Base-by-base conservation (phyloP, 352 stramenopile species). In the Globisporangium paddicum region DNA sequence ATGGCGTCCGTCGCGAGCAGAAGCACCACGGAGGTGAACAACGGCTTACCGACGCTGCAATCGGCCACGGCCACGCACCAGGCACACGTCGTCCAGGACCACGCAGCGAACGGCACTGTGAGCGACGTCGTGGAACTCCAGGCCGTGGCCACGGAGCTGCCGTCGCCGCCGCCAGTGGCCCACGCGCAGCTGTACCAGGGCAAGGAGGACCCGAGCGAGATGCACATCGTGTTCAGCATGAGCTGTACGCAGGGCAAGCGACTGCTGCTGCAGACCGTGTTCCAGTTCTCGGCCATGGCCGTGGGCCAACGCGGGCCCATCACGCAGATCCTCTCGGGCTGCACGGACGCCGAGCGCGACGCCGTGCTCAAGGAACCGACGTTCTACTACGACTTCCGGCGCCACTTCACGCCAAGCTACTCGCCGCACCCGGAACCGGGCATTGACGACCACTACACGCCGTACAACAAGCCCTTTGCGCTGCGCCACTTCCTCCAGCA, bases 221-320 rank as follows among this genome's bases (percentile, higher is more conserved):
- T 77, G 77, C 66, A 73, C 56, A 64, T 73, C 25, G 47, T 73
- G 10, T 73, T 68, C 44, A 71, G 63, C 50, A 67, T 63, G 44
- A 68, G 66, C 54, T 73, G 66, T 40, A 55, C 58, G 14, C 63
- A 73, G 42, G 25, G n/a, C 18, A 38, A 68, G 40, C 66, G 66
- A 0, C 46, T 61, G 35, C 38, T 71, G 18, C 35, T 68, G 35
- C 49, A 60, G 41, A 66, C 55, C 19, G 55, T 64, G 50, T 41
- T 73, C 6, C 66, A 73, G 47, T 40, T 65, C 54, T 68, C 58
- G 18, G 66, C 66, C 28, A 58, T 51, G 21, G 52, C 51, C 18
- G 62, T 68, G 4, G 55, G 50, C 0, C 66, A 73, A 30, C 37
- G 44, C 9, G 66, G 66, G 4, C 66, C 66, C n/a, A 73, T 73